A percentile compares a stretch with the other conserved stretches of the same genome.
Conservation (phyloP, 2,329 filamentous ascomycete genomes). For the Alternaria infectoria region DNA sequence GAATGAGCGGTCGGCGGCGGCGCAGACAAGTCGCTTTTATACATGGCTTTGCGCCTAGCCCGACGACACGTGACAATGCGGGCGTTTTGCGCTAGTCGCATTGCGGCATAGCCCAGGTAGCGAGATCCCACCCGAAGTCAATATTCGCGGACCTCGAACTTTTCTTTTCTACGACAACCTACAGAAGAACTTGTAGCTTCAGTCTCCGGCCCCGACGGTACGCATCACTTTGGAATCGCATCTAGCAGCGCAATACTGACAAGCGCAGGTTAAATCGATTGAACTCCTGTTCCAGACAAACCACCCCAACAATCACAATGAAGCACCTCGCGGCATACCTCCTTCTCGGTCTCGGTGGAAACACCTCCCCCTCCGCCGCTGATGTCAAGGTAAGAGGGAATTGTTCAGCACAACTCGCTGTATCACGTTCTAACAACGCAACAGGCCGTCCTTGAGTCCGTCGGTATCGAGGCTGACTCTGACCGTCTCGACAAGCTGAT, state of each 20-base stretch:
- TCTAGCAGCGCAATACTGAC: conserved; percentile 25
- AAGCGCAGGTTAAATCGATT: conserved; percentile 77
- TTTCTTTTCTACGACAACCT: conserved; percentile 39
- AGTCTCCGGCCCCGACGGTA: conserved; percentile 96
- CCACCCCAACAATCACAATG: conserved; percentile 71
- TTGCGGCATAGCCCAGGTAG: conserved; percentile 7
- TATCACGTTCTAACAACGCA: conserved; percentile 11
- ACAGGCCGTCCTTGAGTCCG: conserved; percentile 85
- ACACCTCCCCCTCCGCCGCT: conserved; percentile 80
- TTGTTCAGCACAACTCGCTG: neutral
- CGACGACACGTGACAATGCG: conserved; percentile 20
- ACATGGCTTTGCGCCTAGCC: conserved; percentile 17
- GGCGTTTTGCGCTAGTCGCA: conserved; percentile 7
- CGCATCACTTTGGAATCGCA: neutral
- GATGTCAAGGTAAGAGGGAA: conserved; percentile 66
- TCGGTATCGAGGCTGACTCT: conserved; percentile 89
- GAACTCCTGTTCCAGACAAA: conserved; percentile 76
- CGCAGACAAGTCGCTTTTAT: conserved; percentile 30
- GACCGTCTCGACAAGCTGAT: conserved; percentile 88
- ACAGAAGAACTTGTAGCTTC: conserved; percentile 87
- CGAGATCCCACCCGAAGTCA: conserved; percentile 20
- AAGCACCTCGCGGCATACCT: conserved; percentile 99
- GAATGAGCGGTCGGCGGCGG: conserved; percentile 33
- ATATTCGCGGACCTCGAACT: conserved; percentile 36
- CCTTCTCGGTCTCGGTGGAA: conserved; percentile 92